These are phyloP conservation scores for Flaveria ramosissima DNA, from an alignment of 129 eudicot genomes.

Conservation along the genomic window DNA sequence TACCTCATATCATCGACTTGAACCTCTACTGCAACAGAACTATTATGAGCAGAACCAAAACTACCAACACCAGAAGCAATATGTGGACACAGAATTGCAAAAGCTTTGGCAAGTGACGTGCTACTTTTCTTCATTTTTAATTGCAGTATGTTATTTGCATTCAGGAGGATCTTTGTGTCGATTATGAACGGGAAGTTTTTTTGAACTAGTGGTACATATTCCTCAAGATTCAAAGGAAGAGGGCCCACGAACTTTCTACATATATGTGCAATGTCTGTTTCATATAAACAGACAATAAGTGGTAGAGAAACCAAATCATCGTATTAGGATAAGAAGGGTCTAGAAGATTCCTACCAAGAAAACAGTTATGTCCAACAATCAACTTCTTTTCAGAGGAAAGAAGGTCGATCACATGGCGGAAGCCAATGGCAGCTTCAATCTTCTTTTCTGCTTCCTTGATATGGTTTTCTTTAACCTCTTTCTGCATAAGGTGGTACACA, in stretches of 20 bases:
- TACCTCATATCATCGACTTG: constrained; percentile 96
- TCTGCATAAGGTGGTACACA: constrained; percentile 43
- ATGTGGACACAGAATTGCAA: constrained; percentile 70
- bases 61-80: constrained; percentile 48
- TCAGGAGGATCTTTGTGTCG: constrained; percentile 82
- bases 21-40: constrained; percentile 73
- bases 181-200: constrained; percentile 68
- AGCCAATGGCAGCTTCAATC: constrained; percentile 75
- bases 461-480: constrained; percentile 57
- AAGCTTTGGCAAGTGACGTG: constrained; percentile 86
- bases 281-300: constrained; percentile 18
- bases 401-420: constrained; percentile 92
- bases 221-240: constrained; percentile 76
- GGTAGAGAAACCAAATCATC: neutral
- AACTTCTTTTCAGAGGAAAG: constrained; percentile 80
- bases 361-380: constrained; percentile 95
- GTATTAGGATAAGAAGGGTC: neutral
- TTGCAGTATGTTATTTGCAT: constrained; percentile 43
- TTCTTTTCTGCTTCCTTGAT: constrained; percentile 56
- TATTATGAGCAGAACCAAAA: constrained; percentile 37
- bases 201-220: constrained; percentile 52
- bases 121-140: constrained; percentile 55
- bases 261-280: constrained; percentile 85
- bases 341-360: constrained; percentile 61
- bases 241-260: constrained; percentile 84